A percentile compares a stretch with the other conserved stretches of the same genome.
Evolutionary conservation across 345 rosid species (phyloP).

Genomic region (Gossypioides kirkii): DNA sequence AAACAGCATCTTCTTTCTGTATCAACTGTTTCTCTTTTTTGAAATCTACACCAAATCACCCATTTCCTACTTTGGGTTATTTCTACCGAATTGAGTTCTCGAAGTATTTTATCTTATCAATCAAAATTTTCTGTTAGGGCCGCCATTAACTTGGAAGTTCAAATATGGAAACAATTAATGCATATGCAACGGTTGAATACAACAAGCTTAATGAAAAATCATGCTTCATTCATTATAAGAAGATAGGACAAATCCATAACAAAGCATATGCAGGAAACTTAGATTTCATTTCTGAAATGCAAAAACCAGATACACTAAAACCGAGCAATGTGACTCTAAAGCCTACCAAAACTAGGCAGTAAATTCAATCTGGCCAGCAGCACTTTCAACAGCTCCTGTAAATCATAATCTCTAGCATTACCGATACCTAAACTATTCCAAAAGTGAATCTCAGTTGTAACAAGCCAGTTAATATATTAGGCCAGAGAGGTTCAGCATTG

Average conservation of each 20-base stretch:
- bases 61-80: no score
- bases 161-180: no score
- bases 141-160: no score
- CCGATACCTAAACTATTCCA: background rate
- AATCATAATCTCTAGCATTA: background rate
- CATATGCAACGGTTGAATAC: background rate
- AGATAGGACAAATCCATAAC: background rate
- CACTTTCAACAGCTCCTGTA: background rate
- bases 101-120: no score
- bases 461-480: background rate
- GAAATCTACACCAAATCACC: no score
- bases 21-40: no score
- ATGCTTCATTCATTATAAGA: background rate
- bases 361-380: background rate
- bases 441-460: background rate
- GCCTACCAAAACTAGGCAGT: background rate
- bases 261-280: background rate
- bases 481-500: conserved; percentile 2
- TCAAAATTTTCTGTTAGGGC: no score
- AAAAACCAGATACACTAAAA: background rate
- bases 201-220: background rate
- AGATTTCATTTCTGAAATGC: background rate
- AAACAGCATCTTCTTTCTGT: no score
- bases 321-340: background rate
- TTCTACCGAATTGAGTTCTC: no score